Percentiles rank a stretch among this genome's conserved stretches.
phyloP scores from a whole-genome alignment of 2,329 filamentous ascomycete genomes.

The Dryadomyces quercus-mongolicae region DNA sequence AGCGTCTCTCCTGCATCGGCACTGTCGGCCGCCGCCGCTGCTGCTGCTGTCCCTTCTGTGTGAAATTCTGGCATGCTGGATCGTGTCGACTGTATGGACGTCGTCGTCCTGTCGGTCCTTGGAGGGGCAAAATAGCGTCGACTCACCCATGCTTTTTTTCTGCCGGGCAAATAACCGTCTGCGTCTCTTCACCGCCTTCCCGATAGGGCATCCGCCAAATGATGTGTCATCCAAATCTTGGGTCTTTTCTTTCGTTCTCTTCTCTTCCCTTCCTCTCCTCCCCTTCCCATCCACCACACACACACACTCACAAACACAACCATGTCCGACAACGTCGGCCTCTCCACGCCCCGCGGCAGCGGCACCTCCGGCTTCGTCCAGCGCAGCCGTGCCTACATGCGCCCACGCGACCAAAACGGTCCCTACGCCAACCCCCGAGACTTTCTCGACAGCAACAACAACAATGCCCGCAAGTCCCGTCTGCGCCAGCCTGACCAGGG shows the following conservation, averaged over 20 bases:
- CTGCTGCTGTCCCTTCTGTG: slow-evolving; percentile 7
- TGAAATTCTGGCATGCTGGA: slow-evolving; percentile 19
- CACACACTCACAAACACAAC: too few relatives aligned
- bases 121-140: slow-evolving; percentile 1
- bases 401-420: slow-evolving; percentile 66
- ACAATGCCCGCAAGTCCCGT: slow-evolving; percentile 23
- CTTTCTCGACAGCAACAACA: slow-evolving; percentile 71
- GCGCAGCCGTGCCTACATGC: slow-evolving; percentile 82
- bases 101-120: neutral
- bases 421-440: slow-evolving; percentile 60
- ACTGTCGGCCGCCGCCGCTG: neutral
- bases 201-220: neutral
- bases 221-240: too few relatives aligned
- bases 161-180: neutral
- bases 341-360: slow-evolving; percentile 84
- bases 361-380: slow-evolving; percentile 97
- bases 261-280: neutral
- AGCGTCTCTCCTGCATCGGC: slow-evolving; percentile 27
- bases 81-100: neutral
- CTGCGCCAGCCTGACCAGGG: slow-evolving; percentile 80
- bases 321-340: slow-evolving; percentile 96
- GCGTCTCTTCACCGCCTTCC: slow-evolving; percentile 1
- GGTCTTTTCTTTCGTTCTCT: too few relatives aligned
- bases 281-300: neutral
- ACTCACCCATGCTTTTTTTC: slow-evolving; percentile 1